Evolutionary conservation across 768 basidiomycete genomes (phyloP).

Genomic region (Naganishia friedmannii): DNA sequence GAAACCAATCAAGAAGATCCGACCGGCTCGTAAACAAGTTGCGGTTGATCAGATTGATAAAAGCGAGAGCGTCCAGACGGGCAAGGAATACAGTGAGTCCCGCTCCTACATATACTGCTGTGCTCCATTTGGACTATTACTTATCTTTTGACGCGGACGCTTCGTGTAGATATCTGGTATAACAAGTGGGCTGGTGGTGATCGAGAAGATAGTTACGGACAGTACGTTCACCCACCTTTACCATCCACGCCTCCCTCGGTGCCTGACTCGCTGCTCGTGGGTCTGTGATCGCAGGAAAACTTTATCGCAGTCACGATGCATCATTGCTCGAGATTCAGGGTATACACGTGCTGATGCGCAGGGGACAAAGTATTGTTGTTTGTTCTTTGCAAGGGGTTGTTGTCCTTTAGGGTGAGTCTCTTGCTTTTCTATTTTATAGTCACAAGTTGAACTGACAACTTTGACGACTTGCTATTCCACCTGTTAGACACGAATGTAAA

Average conservation of each 20-base stretch:
- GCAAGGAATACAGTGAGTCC: constrained; percentile 89
- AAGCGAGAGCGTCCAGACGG: constrained; percentile 81
- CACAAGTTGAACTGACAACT: too few relatives aligned
- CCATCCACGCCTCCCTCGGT: not conserved
- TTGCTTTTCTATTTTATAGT: too few relatives aligned
- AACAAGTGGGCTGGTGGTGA: constrained; percentile 99
- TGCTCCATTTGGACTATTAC: too few relatives aligned
- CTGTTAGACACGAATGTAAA: constrained; percentile 69
- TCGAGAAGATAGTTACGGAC: constrained; percentile 91
- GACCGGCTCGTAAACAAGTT: constrained; percentile 91
- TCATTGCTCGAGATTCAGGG: constrained; percentile 80
- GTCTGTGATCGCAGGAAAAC: constrained; percentile 63
- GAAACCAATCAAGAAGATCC: constrained; percentile 58
- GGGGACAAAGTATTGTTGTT: constrained; percentile 85
- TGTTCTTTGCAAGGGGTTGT: constrained; percentile 93
- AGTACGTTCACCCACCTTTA: constrained; percentile 57
- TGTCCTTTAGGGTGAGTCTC: constrained; percentile 76
- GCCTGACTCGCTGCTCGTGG: constrained; percentile 18
- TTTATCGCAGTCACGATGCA: constrained; percentile 88
- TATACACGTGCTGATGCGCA: constrained; percentile 93
- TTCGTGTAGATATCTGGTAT: constrained; percentile 76
- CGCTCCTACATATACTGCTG: constrained; percentile 31
- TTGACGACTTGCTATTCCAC: too few relatives aligned
- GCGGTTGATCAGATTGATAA: constrained; percentile 85
- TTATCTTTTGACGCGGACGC: too few relatives aligned